Percentiles rank a stretch among this genome's conserved stretches.
These are phyloP conservation scores for Geoglossum glabrum DNA, from an alignment of 495 filamentous ascomycete genomes.

Conservation along the genomic window DNA sequence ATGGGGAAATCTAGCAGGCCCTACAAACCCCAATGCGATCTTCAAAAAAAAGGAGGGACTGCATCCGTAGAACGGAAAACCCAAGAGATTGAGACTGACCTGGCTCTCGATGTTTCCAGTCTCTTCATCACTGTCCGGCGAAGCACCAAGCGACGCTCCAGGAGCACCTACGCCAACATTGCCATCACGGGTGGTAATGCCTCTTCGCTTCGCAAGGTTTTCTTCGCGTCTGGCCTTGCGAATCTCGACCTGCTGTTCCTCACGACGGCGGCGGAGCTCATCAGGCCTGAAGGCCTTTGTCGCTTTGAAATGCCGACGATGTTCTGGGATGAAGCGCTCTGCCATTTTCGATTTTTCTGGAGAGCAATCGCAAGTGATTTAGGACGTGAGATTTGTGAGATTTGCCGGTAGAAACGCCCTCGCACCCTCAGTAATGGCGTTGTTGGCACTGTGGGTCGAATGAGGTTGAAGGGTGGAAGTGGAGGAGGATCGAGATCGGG, in stretches of 20 bases:
- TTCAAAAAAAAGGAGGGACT: background rate
- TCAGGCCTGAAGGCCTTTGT: constrained; percentile 97
- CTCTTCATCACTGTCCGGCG: constrained; percentile 93
- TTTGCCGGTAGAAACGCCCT: background rate
- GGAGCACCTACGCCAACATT: constrained; percentile 34
- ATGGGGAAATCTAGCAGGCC: background rate
- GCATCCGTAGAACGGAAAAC: constrained; percentile 2
- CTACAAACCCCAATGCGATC: background rate
- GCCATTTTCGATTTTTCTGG: constrained; percentile 44
- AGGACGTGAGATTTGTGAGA: background rate
- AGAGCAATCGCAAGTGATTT: background rate
- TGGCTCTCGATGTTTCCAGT: constrained; percentile 82
- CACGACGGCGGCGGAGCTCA: constrained; percentile 92
- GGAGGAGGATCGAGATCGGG: background rate
- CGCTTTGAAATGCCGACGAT: constrained; percentile 98
- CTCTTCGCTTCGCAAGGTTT: constrained; percentile 92
- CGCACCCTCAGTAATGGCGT: background rate
- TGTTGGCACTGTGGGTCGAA: background rate
- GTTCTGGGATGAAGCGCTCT: constrained; percentile 97
- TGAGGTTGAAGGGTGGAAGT: background rate
- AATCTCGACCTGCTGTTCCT: constrained; percentile 98
- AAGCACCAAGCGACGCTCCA: constrained; percentile 67
- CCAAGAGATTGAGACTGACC: constrained; percentile 38
- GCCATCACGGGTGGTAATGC: constrained; percentile 61
- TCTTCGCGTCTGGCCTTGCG: constrained; percentile 95